phyloP scores from a whole-genome alignment of 1,284 basidiomycete species.

The Apiotrichum sp. region DNA sequence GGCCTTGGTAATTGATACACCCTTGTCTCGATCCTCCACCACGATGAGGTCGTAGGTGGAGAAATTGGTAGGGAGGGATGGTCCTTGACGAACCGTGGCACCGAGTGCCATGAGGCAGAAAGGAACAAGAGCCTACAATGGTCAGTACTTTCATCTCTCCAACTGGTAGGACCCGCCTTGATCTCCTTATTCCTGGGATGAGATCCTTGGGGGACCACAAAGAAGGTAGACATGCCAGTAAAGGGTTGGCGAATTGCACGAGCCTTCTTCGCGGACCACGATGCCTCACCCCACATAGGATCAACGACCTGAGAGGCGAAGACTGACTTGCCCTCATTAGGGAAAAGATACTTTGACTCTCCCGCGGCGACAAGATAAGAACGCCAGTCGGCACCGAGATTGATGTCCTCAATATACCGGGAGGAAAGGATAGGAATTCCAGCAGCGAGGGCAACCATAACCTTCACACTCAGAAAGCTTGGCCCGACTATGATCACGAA shows the following conservation, averaged over 20 bases:
- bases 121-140: conserved; percentile 52
- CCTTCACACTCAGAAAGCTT: conserved; percentile 66
- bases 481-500: conserved; percentile 66
- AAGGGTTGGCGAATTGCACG: conserved; percentile 48
- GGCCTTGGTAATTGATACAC: conserved; percentile 43
- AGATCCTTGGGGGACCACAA: conserved; percentile 20
- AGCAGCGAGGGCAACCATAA: conserved; percentile 69
- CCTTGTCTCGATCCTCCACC: conserved; percentile 52
- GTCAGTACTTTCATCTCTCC: conserved; percentile 1
- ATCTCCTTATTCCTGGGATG: conserved; percentile 11
- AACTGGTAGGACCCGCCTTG: conserved; percentile 19
- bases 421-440: conserved; percentile 75
- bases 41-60: conserved; percentile 60
- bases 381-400: conserved; percentile 56
- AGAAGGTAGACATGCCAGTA: conserved; percentile 25
- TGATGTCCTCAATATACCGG: conserved; percentile 55
- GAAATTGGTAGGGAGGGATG: conserved; percentile 36
- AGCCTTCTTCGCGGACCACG: conserved; percentile 47
- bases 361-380: conserved; percentile 64
- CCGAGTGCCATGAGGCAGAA: conserved; percentile 64
- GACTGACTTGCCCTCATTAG: conserved; percentile 30
- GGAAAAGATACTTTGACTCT: conserved; percentile 50
- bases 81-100: conserved; percentile 56
- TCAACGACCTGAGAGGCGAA: conserved; percentile 64
- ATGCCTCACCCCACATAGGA: conserved; percentile 58